phyloP scores from a whole-genome alignment of 2,329 filamentous ascomycete genomes.

The Talaromyces funiculosus region DNA sequence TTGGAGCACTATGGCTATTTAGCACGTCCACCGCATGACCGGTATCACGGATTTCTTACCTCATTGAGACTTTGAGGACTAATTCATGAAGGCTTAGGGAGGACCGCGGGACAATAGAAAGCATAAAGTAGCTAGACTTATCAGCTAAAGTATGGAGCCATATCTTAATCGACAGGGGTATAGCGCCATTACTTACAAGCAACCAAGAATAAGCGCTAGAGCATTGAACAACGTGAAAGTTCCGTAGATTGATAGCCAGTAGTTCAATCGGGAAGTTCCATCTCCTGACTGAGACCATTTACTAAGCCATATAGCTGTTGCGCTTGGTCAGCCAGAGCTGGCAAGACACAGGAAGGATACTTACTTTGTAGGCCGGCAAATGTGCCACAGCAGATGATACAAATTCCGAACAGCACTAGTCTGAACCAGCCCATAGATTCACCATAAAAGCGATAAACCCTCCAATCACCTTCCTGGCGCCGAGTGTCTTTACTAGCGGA shows the following conservation, averaged over 20 bases:
- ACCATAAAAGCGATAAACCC: conserved; percentile 21
- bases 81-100: not conserved
- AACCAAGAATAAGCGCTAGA: not conserved
- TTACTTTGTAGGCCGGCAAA: conserved; percentile 1
- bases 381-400: not conserved
- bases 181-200: not conserved
- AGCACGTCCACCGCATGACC: not conserved
- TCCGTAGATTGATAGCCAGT: conserved; percentile 6
- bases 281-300: not conserved
- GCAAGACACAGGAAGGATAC: not conserved
- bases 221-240: conserved; percentile 1
- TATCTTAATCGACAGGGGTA: not conserved
- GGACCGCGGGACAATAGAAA: not conserved
- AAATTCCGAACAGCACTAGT: not conserved
- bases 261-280: not conserved
- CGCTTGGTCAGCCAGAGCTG: not conserved
- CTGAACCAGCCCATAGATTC: conserved; percentile 1
- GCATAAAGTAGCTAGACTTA: not conserved
- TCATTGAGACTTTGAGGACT: not conserved
- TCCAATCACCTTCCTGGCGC: conserved; percentile 24
- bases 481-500: not conserved
- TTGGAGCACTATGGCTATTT: conserved; percentile 27
- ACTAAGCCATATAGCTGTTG: conserved; percentile 8
- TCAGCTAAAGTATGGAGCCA: not conserved
- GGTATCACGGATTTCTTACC: not conserved